phyloP scores from a whole-genome alignment of 257 asterid genomes.

The Datura wrightii region DNA sequence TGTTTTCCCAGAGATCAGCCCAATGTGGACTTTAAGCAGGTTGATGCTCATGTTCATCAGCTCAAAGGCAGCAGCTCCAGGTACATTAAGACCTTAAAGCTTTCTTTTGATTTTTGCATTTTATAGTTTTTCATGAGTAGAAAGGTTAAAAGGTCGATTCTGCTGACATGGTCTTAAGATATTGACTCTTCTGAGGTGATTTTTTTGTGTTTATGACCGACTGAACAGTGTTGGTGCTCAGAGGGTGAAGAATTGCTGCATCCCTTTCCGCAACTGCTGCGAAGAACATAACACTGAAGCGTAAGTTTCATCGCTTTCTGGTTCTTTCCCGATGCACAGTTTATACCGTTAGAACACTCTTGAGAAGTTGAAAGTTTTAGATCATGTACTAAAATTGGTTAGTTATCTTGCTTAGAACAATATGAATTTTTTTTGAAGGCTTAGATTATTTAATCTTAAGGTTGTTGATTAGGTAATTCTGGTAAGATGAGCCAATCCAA shows the following conservation, averaged over 20 bases:
- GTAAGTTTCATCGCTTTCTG: conserved; percentile 44
- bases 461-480: background rate
- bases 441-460: background rate
- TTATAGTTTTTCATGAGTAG: conserved; percentile 29
- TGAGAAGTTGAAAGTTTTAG: conserved; percentile 16
- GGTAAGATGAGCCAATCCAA: background rate
- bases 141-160: background rate
- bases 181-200: background rate
- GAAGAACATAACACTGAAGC: conserved; percentile 61
- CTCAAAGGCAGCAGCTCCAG: conserved; percentile 95
- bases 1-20: conserved; percentile 57
- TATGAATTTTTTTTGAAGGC: background rate
- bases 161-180: background rate
- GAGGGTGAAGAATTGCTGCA: conserved; percentile 69
- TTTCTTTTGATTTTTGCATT: background rate
- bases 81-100: conserved; percentile 37
- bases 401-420: background rate
- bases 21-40: conserved; percentile 71
- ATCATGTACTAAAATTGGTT: background rate
- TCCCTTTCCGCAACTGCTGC: conserved; percentile 67
- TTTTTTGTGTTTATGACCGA: background rate
- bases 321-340: background rate
- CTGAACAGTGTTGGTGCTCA: conserved; percentile 79
- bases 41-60: conserved; percentile 90
- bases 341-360: background rate